Percentiles rank a stretch among this genome's conserved stretches.
Evolutionary conservation across 2,329 filamentous ascomycete species (phyloP).

Genomic region (Hirsutella minnesotensis): DNA sequence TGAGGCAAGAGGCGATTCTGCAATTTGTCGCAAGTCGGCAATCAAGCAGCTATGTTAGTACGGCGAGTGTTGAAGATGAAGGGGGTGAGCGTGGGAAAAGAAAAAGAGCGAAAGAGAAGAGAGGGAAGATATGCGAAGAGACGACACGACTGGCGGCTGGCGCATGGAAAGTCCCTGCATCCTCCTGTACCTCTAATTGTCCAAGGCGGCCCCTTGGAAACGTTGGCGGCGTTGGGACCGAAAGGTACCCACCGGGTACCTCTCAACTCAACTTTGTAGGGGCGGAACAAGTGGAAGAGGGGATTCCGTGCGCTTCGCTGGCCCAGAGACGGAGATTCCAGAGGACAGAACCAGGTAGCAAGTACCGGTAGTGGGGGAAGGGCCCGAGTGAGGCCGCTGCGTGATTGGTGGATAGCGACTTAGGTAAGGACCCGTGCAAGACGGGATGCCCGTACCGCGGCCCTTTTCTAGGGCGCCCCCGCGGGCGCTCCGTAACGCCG

Average conservation of each 20-base stretch:
- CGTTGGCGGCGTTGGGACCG: not conserved
- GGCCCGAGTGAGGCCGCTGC: too few relatives aligned
- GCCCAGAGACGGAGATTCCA: constrained; percentile 2
- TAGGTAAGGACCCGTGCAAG: too few relatives aligned
- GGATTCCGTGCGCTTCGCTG: not conserved
- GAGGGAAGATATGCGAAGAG: not conserved
- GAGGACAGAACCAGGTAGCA: too few relatives aligned
- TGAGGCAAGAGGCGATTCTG: not conserved
- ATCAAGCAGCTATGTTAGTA: not conserved
- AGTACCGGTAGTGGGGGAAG: too few relatives aligned
- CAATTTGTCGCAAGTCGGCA: not conserved
- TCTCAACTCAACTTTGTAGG: too few relatives aligned
- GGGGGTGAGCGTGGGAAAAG: not conserved
- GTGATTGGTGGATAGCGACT: too few relatives aligned
- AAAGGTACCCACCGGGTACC: not conserved
- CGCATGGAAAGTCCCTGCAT: constrained; percentile 1
- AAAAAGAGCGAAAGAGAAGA: not conserved
- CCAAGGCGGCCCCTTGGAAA: not conserved
- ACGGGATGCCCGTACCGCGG: too few relatives aligned
- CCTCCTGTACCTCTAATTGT: not conserved
- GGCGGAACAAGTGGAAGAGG: not conserved
- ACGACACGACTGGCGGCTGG: not conserved
- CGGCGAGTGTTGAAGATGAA: not conserved
- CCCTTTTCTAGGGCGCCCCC: too few relatives aligned
- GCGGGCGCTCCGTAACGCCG: too few relatives aligned